Percentiles rank a stretch among this genome's conserved stretches.
Conservation (phyloP, 495 filamentous ascomycete genomes). For the Pseudoneurospora amorphoporcata region DNA sequence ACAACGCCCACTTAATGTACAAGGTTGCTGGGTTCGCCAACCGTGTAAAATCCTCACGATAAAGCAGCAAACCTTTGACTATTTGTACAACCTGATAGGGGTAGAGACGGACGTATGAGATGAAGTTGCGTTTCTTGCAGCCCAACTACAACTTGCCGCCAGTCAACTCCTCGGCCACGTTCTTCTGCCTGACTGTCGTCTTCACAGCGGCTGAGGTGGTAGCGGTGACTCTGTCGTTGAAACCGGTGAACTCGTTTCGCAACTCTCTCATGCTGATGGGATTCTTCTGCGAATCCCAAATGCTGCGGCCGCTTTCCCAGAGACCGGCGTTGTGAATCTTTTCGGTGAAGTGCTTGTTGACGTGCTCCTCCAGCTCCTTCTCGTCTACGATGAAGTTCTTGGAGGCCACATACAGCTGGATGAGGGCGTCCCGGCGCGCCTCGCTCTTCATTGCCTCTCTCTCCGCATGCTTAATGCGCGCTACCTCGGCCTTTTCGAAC, state of each 20-base stretch:
- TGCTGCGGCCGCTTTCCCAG: conserved; percentile 19
- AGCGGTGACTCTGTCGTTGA: conserved; percentile 8
- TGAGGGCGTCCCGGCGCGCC: conserved; percentile 33
- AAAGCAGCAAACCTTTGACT: neutral
- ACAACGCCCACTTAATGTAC: conserved; percentile 2
- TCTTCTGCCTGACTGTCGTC: conserved; percentile 30
- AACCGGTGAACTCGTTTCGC: conserved; percentile 14
- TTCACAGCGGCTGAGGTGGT: conserved; percentile 10
- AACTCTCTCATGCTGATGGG: conserved; percentile 24
- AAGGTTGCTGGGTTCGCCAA: neutral
- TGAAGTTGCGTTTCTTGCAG: neutral
- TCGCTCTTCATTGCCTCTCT: conserved; percentile 20
- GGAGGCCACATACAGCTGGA: conserved; percentile 37
- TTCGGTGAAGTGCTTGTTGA: conserved; percentile 26
- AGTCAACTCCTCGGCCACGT: conserved; percentile 39
- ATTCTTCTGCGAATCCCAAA: conserved; percentile 26
- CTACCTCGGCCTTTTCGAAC: conserved; percentile 20
- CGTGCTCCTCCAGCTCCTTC: conserved; percentile 25
- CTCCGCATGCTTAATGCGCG: conserved; percentile 13
- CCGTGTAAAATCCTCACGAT: neutral
- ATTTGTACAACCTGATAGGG: neutral
- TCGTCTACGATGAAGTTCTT: conserved; percentile 37
- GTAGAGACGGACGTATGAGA: neutral
- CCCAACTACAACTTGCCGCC: conserved; percentile 33
- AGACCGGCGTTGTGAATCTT: neutral